Evolutionary conservation across 2,329 filamentous ascomycete species (phyloP), one percentile per base, ranked within the genome.

Genomic region (Pseudocercospora cruenta): DNA sequence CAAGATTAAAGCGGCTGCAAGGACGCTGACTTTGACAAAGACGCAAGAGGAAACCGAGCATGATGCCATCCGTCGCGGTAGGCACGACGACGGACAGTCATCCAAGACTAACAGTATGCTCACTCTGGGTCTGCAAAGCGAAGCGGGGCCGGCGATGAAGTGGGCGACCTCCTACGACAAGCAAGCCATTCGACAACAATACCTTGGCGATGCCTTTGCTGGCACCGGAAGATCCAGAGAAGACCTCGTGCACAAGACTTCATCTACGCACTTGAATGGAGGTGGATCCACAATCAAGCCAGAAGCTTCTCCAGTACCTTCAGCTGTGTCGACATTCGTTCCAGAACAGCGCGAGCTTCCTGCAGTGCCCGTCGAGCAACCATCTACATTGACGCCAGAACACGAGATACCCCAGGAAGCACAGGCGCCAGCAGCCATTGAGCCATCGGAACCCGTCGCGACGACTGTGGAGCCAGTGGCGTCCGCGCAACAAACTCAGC

Each of bases 151-250:
- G 24, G 95, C 95, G 0, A 90, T 99, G 89, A 96, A 97, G 79
- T 99, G 95, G 95, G 93, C 94, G 33, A 94, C 86, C 78, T 93
- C 93, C 74, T 98, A 97, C 77, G 95, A 98, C 80, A 96, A 95
- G 80, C 90, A 95, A 74, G 85, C 90, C 7, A 90, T 96, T 68
- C 89, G 93, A 62, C 89, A 92, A 69, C 89, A 92, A n/a, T 98
- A 98, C 78, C 84, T 98, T 60, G 87, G 88, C 54, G 90, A 96
- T 75, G 82, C 81, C 57, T 87, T 85, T 70, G 89, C 91, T 49
- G 93, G 94, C 22, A 73, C 66, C 31, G 74, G 74, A 4, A 66
- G 66, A 47, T 73, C 71, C 43, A 63, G 70, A 55, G 74, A 76
- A 54, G 70, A 74, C 36, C 67, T 75, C n/a, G 64, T 67, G 2